A percentile compares a stretch with the other conserved stretches of the same genome.
Evolutionary conservation across 495 filamentous ascomycete species (phyloP).

Genomic region (Patellaria atrata): DNA sequence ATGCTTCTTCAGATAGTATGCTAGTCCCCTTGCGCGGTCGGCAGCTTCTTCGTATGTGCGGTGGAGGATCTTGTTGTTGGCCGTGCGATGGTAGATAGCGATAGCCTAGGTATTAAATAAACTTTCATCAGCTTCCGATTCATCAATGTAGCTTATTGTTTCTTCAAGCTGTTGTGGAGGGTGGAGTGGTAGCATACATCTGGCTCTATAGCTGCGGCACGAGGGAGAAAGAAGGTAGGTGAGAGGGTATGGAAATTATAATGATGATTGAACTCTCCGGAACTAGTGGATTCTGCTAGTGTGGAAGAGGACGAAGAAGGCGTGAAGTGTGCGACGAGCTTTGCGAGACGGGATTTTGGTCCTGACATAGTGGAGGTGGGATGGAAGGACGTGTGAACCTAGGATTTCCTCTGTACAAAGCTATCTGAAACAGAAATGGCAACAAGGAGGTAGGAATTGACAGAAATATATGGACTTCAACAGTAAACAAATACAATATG

Average conservation of each 20-base stretch:
- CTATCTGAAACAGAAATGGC: no score
- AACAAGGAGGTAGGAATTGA: no score
- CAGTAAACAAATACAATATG: no score
- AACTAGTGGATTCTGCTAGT: constrained; percentile 23
- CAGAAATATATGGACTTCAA: no score
- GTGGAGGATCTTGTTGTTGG: constrained; percentile 57
- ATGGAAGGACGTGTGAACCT: background rate
- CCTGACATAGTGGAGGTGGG: constrained; percentile 34
- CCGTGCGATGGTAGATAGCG: constrained; percentile 78
- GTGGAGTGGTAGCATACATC: constrained; percentile 46
- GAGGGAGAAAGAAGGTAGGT: constrained; percentile 77
- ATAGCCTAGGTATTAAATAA: no score
- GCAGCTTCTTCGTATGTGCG: constrained; percentile 68
- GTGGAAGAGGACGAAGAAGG: constrained; percentile 20
- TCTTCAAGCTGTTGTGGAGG: no score
- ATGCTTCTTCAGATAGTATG: constrained; percentile 68
- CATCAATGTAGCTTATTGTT: no score
- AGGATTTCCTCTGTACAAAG: no score
- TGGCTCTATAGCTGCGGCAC: constrained; percentile 83
- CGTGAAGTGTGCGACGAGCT: constrained; percentile 50
- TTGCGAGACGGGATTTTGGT: constrained; percentile 42
- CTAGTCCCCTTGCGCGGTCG: constrained; percentile 70
- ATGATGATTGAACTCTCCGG: constrained; percentile 31
- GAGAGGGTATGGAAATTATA: constrained; percentile 68
- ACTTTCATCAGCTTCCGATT: no score